Conservation (phyloP, 352 stramenopile species). For the Phytophthora multivora region DNA sequence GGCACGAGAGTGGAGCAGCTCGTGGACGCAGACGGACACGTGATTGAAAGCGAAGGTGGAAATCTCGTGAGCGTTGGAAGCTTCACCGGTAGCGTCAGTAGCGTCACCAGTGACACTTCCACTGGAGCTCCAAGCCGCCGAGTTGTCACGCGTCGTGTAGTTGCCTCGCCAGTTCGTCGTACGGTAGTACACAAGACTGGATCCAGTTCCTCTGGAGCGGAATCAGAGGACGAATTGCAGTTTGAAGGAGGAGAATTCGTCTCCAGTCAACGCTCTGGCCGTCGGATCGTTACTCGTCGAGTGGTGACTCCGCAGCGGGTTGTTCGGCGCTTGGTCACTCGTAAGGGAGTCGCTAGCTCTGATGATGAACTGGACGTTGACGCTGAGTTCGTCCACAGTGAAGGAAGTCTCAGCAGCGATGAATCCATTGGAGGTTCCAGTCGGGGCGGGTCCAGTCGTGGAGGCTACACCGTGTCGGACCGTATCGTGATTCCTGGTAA, state of each 20-base stretch:
- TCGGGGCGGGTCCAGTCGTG: neutral
- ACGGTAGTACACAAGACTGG: constrained; percentile 19
- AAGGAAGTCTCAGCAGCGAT: constrained; percentile 24
- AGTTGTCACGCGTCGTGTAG: constrained; percentile 27
- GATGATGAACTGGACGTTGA: constrained; percentile 20
- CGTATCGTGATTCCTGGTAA: constrained; percentile 16
- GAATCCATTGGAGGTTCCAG: constrained; percentile 17
- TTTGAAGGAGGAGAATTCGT: neutral
- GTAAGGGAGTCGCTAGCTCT: constrained; percentile 13
- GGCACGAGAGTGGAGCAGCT: constrained; percentile 18
- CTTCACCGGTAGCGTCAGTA: constrained; percentile 27
- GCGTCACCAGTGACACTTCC: constrained; percentile 28
- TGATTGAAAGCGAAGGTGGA: constrained; percentile 9
- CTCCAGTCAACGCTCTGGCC: constrained; percentile 10
- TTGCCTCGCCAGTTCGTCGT: constrained; percentile 20
- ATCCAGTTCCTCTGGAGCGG: constrained; percentile 17
- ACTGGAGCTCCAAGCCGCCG: constrained; percentile 19
- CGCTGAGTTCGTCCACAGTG: constrained; percentile 19
- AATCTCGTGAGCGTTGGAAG: constrained; percentile 13
- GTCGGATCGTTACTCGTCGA: constrained; percentile 27
- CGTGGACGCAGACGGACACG: constrained; percentile 17
- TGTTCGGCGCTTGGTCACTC: constrained; percentile 25
- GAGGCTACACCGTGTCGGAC: constrained; percentile 1
- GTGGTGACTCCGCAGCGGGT: constrained; percentile 36
- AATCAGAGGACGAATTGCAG: constrained; percentile 22